Conservation (phyloP, 208 protist species). For the Acanthamoeba triangularis region DNA sequence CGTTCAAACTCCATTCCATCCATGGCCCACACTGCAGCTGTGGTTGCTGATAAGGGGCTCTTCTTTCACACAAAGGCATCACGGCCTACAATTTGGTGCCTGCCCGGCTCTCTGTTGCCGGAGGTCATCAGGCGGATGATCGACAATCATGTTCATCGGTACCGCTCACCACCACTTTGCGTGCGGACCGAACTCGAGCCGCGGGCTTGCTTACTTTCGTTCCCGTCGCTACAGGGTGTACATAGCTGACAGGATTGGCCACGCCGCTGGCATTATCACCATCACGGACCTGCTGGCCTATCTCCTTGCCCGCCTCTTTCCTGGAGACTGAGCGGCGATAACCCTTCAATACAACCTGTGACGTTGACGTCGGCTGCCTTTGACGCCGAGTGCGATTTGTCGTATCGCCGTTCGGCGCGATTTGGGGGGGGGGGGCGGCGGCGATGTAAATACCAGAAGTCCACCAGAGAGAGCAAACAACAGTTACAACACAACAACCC, state of each 20-base stretch:
- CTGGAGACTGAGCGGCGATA: neutral
- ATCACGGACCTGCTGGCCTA: constrained; percentile 71
- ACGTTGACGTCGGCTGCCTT: neutral
- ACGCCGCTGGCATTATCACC: constrained; percentile 46
- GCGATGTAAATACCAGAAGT: no score
- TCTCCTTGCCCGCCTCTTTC: constrained; percentile 32
- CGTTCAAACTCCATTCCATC: neutral
- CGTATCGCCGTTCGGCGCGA: neutral
- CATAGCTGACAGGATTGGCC: constrained; percentile 1
- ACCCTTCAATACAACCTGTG: neutral
- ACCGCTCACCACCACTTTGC: neutral
- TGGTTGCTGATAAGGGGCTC: neutral
- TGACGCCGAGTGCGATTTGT: neutral
- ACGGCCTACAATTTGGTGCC: neutral
- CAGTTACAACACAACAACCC: neutral
- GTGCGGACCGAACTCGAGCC: neutral
- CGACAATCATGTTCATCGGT: constrained; percentile 60
- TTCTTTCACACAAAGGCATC: neutral
- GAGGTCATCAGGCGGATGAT: constrained; percentile 28
- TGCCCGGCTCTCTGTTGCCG: neutral
- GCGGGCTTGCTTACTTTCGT: neutral
- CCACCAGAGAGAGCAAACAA: neutral
- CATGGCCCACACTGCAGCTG: neutral
- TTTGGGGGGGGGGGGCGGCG: no score
- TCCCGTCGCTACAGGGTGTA: neutral